Evolutionary conservation across 2,329 filamentous ascomycete species (phyloP).

Genomic region (Neopestalotiopsis sp.): DNA sequence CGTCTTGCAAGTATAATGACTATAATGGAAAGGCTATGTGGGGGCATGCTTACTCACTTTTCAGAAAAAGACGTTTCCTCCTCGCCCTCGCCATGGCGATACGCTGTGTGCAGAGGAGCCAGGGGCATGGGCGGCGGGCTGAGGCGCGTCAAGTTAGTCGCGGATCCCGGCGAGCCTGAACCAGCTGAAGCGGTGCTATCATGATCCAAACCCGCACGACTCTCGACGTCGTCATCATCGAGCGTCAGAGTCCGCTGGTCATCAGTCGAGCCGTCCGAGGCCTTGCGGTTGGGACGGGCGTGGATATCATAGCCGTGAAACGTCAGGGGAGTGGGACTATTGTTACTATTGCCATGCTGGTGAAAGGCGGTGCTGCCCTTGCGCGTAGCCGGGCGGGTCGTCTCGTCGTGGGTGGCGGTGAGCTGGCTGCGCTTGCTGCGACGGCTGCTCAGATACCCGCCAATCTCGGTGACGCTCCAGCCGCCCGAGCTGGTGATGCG

Average conservation of each 20-base stretch:
- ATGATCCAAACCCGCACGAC: background rate
- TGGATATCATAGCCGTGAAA: background rate
- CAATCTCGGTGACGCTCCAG: constrained; percentile 11
- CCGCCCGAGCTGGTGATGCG: background rate
- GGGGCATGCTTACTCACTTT: background rate
- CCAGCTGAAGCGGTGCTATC: background rate
- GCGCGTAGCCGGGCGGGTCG: background rate
- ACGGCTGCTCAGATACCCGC: background rate
- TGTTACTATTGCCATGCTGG: background rate
- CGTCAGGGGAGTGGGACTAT: background rate
- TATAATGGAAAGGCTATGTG: no score
- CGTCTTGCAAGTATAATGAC: no score
- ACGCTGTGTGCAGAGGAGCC: background rate
- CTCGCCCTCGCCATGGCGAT: background rate
- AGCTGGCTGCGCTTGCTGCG: constrained; percentile 3
- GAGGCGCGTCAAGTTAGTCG: background rate
- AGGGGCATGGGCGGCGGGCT: background rate
- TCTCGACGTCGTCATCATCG: background rate
- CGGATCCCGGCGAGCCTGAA: background rate
- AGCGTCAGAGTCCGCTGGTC: constrained; percentile 4
- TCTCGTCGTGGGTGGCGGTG: background rate
- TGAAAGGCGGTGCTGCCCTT: background rate
- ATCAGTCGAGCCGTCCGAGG: background rate
- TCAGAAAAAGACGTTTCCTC: background rate
- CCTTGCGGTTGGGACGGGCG: background rate